A percentile compares a stretch with the other conserved stretches of the same genome.
These are phyloP conservation scores for Nectriaceae sp. DNA, from an alignment of 2,329 filamentous ascomycete genomes.

Conservation along the genomic window DNA sequence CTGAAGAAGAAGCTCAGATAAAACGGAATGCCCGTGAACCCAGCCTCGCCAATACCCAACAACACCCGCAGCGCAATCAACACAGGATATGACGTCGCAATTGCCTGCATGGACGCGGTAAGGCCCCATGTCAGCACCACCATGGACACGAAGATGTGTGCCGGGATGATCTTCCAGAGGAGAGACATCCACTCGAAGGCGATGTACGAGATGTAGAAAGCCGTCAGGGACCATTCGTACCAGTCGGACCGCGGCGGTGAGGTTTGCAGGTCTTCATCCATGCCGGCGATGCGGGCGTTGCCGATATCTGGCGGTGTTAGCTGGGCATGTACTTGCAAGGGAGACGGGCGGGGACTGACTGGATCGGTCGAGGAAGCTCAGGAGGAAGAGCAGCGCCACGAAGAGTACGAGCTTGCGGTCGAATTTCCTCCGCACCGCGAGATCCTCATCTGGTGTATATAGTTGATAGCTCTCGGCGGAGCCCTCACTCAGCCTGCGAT, in stretches of 20 bases:
- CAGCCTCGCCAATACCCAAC: conserved; percentile 65
- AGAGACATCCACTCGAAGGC: conserved; percentile 66
- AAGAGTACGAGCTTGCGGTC: conserved; percentile 79
- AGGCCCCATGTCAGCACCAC: conserved; percentile 80
- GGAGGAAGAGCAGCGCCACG: conserved; percentile 78
- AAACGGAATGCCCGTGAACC: conserved; percentile 64
- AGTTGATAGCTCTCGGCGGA: conserved; percentile 40
- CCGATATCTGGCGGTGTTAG: conserved; percentile 53
- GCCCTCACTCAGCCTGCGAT: conserved; percentile 26
- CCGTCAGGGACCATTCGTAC: conserved; percentile 62
- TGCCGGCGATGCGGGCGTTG: conserved; percentile 64
- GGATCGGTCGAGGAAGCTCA: conserved; percentile 83
- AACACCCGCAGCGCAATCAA: conserved; percentile 57
- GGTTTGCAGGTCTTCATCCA: conserved; percentile 62
- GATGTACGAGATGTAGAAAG: conserved; percentile 66
- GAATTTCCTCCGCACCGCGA: conserved; percentile 69
- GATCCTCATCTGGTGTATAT: conserved; percentile 70
- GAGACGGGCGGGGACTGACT: conserved; percentile 54
- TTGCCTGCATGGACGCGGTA: conserved; percentile 71
- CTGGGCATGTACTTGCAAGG: background rate
- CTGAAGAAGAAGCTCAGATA: conserved; percentile 68
- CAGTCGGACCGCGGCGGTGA: conserved; percentile 45
- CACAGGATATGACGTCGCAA: conserved; percentile 63
- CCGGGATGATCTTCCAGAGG: conserved; percentile 60
- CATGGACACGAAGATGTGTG: conserved; percentile 58